Evolutionary conservation across 257 asterid species (phyloP), one percentile per base, ranked within the genome.

Genomic region (Fraxinus americana): DNA sequence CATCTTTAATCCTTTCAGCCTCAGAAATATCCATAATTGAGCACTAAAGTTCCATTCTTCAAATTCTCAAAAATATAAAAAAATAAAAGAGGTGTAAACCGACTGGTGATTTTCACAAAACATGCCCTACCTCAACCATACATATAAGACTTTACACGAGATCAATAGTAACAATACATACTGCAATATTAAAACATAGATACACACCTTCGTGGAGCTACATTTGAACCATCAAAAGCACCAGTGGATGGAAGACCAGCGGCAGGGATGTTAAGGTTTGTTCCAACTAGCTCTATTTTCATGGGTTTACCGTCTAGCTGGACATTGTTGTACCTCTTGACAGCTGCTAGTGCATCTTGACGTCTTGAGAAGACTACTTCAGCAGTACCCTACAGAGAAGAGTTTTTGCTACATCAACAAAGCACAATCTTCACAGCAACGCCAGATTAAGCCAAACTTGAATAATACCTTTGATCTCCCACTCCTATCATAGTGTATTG

Each of bases 231-330:
- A 13, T 71, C 85, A 78, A 86, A 86, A 71, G 82, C 81, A 75
- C 76, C 87, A 71, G 81, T 5, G 48, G 85, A 30, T 50, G 71
- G 83, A 77, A 83, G 88, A 16, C 79, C 76, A 63, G 79, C 67
- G 70, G 86, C 78, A 25, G 86, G 88, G 36, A 84, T 65, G 41
- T 34, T 81, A 77, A 88, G 75, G 78, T 87, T 89, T 71, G 88
- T 72, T 43, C 94, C 94, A 35, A 89, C 85, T 45, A 91, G 83
- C 85, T 88, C 92, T 50, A 91, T 88, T 77, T 81, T 85, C 91
- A 91, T 87, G 39, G 94, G 92, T 79, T 87, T 91, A 54, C 94
- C 97, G 75, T 91, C 97, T 48, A 89, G 90, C 77, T 88, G 91
- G 69, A 91, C 94, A 68, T 87, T 81, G 78, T 89, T 88, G 84